Conservation (phyloP, 176 grass and related monocot genomes). For the Lolium multiflorum region DNA sequence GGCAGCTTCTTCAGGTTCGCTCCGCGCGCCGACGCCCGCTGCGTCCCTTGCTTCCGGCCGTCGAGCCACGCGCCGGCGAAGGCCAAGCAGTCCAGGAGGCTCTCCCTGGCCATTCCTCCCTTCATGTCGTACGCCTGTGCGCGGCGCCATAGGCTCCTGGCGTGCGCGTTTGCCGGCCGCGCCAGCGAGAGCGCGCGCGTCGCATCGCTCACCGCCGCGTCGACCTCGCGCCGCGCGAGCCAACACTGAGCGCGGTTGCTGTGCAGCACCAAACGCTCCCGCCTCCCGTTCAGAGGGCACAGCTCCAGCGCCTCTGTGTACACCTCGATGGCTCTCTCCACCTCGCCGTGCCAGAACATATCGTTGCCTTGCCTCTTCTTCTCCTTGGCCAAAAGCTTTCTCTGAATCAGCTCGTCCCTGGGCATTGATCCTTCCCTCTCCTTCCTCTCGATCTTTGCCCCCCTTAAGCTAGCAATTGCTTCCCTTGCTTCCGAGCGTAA, state of each 20-base stretch:
- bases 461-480: slow-evolving; percentile 51
- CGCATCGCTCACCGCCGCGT: slow-evolving; percentile 74
- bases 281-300: slow-evolving; percentile 60
- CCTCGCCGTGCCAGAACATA: slow-evolving; percentile 57
- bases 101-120: slow-evolving; percentile 88
- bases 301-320: slow-evolving; percentile 74
- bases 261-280: slow-evolving; percentile 68
- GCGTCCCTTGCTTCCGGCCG: slow-evolving; percentile 26
- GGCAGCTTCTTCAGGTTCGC: slow-evolving; percentile 56
- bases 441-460: slow-evolving; percentile 59
- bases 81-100: slow-evolving; percentile 87
- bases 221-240: slow-evolving; percentile 56
- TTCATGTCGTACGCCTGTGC: slow-evolving; percentile 95
- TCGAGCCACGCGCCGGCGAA: slow-evolving; percentile 63
- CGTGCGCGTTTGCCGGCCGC: slow-evolving; percentile 64
- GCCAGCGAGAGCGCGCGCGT: slow-evolving; percentile 83
- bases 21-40: background rate
- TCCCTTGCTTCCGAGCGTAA: slow-evolving; percentile 42
- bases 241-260: slow-evolving; percentile 88
- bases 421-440: slow-evolving; percentile 58
- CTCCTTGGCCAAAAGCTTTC: slow-evolving; percentile 45
- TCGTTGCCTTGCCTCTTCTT: slow-evolving; percentile 83
- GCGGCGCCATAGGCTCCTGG: slow-evolving; percentile 82
- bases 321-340: slow-evolving; percentile 58
- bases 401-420: slow-evolving; percentile 43